Evolutionary conservation across 495 filamentous ascomycete species (phyloP).

Genomic region (Sporormia fimetaria): DNA sequence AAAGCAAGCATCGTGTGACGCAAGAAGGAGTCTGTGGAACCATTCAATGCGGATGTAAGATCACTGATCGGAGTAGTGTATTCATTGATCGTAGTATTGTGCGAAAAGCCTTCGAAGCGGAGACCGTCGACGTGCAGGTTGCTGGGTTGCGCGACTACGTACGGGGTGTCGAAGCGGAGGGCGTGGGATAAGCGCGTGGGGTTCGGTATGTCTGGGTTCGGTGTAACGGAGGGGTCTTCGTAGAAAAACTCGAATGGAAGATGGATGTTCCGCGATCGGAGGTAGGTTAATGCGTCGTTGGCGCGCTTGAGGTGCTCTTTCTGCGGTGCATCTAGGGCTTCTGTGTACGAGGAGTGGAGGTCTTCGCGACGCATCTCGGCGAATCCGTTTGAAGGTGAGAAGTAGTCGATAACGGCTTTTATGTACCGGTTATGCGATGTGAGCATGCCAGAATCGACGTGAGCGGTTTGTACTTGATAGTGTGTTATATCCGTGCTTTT

Average conservation of each 20-base stretch:
- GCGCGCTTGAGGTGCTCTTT: conserved; percentile 3
- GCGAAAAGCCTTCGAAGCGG: background rate
- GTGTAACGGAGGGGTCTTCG: background rate
- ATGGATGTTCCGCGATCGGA: background rate
- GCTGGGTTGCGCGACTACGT: conserved; percentile 7
- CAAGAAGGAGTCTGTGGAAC: background rate
- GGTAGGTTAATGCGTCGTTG: conserved; percentile 3
- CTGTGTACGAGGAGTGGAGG: too few relatives aligned
- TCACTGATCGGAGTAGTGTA: background rate
- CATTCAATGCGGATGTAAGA: background rate
- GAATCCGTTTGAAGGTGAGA: too few relatives aligned
- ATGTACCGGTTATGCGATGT: too few relatives aligned
- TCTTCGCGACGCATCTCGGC: too few relatives aligned
- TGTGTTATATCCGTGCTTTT: too few relatives aligned
- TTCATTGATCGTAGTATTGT: background rate
- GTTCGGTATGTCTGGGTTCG: background rate
- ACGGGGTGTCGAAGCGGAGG: background rate
- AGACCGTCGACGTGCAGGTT: conserved; percentile 15
- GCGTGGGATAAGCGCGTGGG: background rate
- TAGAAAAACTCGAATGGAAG: background rate
- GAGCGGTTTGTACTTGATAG: too few relatives aligned
- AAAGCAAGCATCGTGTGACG: too few relatives aligned
- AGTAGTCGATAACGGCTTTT: too few relatives aligned
- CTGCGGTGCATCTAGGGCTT: background rate
- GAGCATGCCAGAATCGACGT: too few relatives aligned